Percentiles rank a stretch among this genome's conserved stretches.
Evolutionary conservation across 176 grass and related monocot genomes (phyloP).

Genomic region (Cocos nucifera): DNA sequence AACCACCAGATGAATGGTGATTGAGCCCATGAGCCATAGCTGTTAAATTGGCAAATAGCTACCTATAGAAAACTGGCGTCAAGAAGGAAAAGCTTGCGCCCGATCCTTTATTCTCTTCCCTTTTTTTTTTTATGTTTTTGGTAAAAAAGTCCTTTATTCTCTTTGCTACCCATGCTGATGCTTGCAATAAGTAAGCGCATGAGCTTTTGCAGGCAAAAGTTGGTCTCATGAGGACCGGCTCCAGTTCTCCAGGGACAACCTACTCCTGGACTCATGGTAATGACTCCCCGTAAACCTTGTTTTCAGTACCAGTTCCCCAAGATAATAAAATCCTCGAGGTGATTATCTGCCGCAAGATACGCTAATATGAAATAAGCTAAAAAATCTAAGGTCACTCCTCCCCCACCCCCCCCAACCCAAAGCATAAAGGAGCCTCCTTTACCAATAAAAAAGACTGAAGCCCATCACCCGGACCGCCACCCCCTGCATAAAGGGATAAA

Average conservation of each 20-base stretch:
- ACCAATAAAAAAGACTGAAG: constrained; percentile 8
- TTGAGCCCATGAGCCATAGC: too few relatives aligned
- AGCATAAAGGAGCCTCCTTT: neutral
- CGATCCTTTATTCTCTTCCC: constrained; percentile 2
- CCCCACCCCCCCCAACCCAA: too few relatives aligned
- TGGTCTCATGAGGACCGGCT: neutral
- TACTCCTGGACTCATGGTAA: too few relatives aligned
- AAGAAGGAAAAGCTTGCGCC: neutral
- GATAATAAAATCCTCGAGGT: neutral
- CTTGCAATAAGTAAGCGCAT: constrained; percentile 7
- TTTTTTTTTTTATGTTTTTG: too few relatives aligned
- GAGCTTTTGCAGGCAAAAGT: constrained; percentile 13
- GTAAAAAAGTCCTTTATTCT: constrained; percentile 7
- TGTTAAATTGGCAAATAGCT: too few relatives aligned
- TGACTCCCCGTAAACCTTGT: neutral
- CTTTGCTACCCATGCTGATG: constrained; percentile 21
- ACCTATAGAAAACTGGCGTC: too few relatives aligned
- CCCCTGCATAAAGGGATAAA: too few relatives aligned
- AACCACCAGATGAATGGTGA: too few relatives aligned
- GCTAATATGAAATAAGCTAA: neutral
- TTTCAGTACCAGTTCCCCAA: neutral
- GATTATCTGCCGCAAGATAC: neutral
- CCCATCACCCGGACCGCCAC: constrained; percentile 1
- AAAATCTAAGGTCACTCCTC: neutral
- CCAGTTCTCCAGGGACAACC: neutral